These are phyloP conservation scores for Tetragonia tetragonoides DNA, from an alignment of 148 eudicot genomes.

Conservation along the genomic window DNA sequence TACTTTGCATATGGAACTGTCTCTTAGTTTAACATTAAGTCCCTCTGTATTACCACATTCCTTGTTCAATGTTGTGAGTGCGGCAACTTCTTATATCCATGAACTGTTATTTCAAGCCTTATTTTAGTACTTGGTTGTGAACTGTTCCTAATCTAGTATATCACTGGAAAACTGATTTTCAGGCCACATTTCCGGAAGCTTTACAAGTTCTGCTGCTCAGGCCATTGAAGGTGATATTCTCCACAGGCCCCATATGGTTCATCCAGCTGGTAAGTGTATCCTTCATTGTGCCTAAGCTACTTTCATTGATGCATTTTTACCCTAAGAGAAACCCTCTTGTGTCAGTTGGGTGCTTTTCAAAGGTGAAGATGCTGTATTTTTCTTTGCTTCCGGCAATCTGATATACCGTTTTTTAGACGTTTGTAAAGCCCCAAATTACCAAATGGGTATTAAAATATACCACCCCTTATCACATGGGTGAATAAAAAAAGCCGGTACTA, in stretches of 20 bases:
- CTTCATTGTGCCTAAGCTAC: not conserved
- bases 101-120: not conserved
- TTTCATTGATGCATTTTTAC: not conserved
- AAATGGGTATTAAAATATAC: too few species aligned
- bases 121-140: not conserved
- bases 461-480: too few species aligned
- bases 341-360: not conserved
- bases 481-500: too few species aligned
- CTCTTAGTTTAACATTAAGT: not conserved
- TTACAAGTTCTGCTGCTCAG: not conserved
- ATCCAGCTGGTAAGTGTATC: constrained; percentile 1
- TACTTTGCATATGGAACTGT: not conserved
- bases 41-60: not conserved
- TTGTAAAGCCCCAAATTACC: too few species aligned
- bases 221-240: not conserved
- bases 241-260: not conserved
- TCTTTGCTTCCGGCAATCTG: not conserved
- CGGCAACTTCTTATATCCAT: not conserved
- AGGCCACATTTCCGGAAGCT: not conserved
- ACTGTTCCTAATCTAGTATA: not conserved
- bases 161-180: not conserved
- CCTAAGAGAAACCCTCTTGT: not conserved
- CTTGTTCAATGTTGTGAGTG: not conserved
- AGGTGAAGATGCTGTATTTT: not conserved
- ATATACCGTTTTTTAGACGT: not conserved